Evolutionary conservation across 2,329 filamentous ascomycete genomes (phyloP).

Genomic region (Exophiala spinifera): DNA sequence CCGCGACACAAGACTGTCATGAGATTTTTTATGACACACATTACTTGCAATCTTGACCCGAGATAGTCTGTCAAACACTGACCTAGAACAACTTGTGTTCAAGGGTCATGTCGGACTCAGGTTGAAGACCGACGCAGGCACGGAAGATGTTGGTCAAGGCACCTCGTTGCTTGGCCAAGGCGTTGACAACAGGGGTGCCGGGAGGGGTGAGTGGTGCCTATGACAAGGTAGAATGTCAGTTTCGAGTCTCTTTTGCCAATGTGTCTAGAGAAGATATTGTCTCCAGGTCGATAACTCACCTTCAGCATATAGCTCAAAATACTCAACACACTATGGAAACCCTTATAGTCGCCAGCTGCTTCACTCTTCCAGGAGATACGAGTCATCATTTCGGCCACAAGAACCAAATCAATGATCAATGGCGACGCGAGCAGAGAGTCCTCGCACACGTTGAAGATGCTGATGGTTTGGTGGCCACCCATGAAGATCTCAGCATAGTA

Average conservation of each 20-base stretch:
- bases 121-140: constrained; percentile 92
- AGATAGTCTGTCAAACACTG: not conserved
- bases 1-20: constrained; percentile 4
- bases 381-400: constrained; percentile 97
- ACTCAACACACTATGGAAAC: constrained; percentile 95
- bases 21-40: constrained; percentile 6
- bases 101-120: constrained; percentile 97
- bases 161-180: constrained; percentile 90
- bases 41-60: not conserved
- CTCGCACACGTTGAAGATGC: constrained; percentile 97
- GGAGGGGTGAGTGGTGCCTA: constrained; percentile 89
- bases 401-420: constrained; percentile 91
- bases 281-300: constrained; percentile 36
- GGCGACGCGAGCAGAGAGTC: constrained; percentile 94
- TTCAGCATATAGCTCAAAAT: constrained; percentile 98
- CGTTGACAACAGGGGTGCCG: constrained; percentile 92
- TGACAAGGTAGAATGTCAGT: constrained; percentile 6
- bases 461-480: constrained; percentile 97
- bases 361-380: constrained; percentile 84
- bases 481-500: constrained; percentile 99
- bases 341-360: constrained; percentile 68
- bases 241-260: not conserved
- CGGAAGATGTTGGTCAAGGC: constrained; percentile 98
- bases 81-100: constrained; percentile 86
- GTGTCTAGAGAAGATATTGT: not conserved